Evolutionary conservation across 306 rosid species (phyloP).

Genomic region (Pyrus bretschneideri): DNA sequence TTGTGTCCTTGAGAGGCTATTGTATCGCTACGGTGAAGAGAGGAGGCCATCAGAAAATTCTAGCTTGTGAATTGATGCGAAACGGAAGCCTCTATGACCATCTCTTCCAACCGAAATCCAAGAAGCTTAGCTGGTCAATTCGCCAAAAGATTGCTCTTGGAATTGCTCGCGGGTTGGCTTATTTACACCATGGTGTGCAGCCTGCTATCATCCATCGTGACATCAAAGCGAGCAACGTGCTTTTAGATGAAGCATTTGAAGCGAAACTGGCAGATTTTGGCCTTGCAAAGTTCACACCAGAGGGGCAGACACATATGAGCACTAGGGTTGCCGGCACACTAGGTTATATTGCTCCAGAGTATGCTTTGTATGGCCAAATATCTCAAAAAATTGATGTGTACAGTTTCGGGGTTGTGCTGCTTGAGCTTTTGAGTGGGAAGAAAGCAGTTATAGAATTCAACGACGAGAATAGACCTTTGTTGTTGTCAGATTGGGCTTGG

Average conservation of each 20-base stretch:
- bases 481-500: conserved; percentile 29
- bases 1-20: conserved; percentile 17
- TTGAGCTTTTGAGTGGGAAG: conserved; percentile 26
- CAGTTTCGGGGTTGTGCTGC: conserved; percentile 25
- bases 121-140: conserved; percentile 22
- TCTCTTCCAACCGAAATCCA: conserved; percentile 13
- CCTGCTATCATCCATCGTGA: conserved; percentile 26
- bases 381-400: conserved; percentile 23
- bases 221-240: conserved; percentile 24
- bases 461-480: background rate
- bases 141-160: conserved; percentile 22
- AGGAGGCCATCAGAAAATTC: conserved; percentile 24
- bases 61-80: conserved; percentile 16
- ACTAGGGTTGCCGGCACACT: conserved; percentile 29
- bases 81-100: conserved; percentile 24
- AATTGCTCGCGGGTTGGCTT: conserved; percentile 21
- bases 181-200: conserved; percentile 17
- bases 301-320: conserved; percentile 25
- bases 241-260: conserved; percentile 23
- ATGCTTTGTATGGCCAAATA: conserved; percentile 25
- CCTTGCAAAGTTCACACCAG: conserved; percentile 24
- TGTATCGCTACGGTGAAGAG: conserved; percentile 1
- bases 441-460: conserved; percentile 8
- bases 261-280: conserved; percentile 26
- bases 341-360: conserved; percentile 28